Percentiles rank a stretch among this genome's conserved stretches.
Conservation (phyloP, 116 monocot species). For the Zostera marina region DNA sequence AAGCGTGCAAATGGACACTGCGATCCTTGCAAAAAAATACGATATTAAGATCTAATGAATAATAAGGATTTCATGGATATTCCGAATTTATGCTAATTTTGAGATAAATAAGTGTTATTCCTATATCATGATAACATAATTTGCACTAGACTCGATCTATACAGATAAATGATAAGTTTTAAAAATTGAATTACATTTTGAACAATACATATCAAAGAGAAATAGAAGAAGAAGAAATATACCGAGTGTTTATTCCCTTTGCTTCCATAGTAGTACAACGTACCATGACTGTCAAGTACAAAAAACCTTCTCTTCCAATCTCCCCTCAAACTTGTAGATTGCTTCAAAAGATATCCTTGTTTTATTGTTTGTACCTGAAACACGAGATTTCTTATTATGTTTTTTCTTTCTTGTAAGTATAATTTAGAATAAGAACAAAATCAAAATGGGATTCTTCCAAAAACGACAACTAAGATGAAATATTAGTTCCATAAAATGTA, state of each 20-base stretch:
- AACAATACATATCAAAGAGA: neutral
- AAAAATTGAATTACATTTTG: neutral
- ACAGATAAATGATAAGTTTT: neutral
- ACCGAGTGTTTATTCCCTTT: conserved; percentile 47
- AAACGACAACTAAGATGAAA: no score
- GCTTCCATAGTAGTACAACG: conserved; percentile 72
- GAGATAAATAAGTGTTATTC: no score
- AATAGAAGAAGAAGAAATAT: conserved; percentile 7
- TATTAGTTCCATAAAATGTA: no score
- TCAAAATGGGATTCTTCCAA: no score
- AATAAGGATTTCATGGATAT: no score
- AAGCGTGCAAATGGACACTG: no score
- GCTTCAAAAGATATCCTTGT: conserved; percentile 94
- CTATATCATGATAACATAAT: neutral
- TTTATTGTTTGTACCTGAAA: conserved; percentile 80
- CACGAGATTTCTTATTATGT: neutral
- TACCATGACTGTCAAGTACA: conserved; percentile 86
- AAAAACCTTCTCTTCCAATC: conserved; percentile 93
- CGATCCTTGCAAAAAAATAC: no score
- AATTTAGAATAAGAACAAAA: no score
- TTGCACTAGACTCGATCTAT: neutral
- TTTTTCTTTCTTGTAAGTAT: no score
- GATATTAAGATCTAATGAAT: no score
- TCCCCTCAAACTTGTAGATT: conserved; percentile 62
- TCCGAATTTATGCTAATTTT: no score